Evolutionary conservation across 352 stramenopile species (phyloP).

Genomic region (Phytophthora sansomeana): DNA sequence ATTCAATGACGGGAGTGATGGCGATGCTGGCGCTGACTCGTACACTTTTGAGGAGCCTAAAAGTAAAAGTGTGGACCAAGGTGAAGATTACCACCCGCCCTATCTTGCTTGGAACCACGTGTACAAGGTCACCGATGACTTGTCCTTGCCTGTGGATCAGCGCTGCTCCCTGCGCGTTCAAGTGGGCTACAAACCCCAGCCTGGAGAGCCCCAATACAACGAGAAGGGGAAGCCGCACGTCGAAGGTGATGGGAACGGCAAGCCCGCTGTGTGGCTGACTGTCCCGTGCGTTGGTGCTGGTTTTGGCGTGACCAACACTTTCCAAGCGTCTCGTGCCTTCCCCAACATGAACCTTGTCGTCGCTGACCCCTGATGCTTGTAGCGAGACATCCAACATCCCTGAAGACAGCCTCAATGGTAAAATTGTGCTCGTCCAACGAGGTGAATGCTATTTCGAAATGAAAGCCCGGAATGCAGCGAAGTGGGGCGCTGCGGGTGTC

Average conservation of each 20-base stretch:
- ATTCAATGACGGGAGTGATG: constrained; percentile 28
- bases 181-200: constrained; percentile 24
- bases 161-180: constrained; percentile 46
- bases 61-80: constrained; percentile 13
- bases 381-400: constrained; percentile 39
- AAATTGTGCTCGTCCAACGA: constrained; percentile 59
- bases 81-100: constrained; percentile 45
- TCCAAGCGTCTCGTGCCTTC: constrained; percentile 39
- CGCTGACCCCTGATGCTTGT: constrained; percentile 64
- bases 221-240: constrained; percentile 20
- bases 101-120: constrained; percentile 51
- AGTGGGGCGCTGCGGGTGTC: constrained; percentile 55
- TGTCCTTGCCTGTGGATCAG: constrained; percentile 41
- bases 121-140: constrained; percentile 48
- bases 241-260: constrained; percentile 18
- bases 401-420: constrained; percentile 44
- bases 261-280: constrained; percentile 32
- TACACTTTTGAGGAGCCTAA: constrained; percentile 39
- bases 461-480: constrained; percentile 66
- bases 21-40: constrained; percentile 31
- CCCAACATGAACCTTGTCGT: constrained; percentile 45
- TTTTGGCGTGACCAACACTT: constrained; percentile 57
- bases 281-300: constrained; percentile 72
- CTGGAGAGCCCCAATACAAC: constrained; percentile 16
- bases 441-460: constrained; percentile 80